Evolutionary conservation across 2,329 filamentous ascomycete species (phyloP), one percentile per base, ranked within the genome.

Genomic region (Fusarium gaditjirri): DNA sequence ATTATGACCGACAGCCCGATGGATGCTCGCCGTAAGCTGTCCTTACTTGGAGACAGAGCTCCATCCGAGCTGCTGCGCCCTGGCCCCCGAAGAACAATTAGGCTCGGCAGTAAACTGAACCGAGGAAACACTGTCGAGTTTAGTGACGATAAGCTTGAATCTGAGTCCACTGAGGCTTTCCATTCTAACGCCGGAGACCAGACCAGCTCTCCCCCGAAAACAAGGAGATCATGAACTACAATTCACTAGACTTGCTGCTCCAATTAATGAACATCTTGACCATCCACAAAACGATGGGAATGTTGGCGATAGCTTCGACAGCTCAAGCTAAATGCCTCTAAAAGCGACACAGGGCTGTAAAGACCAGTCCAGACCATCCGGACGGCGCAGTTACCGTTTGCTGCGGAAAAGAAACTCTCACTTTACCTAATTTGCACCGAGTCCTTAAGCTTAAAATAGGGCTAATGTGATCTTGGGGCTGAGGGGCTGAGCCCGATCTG

Each of bases 391-490:
- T 31, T 38, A 21, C 29, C 12, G 2, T 71, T 10, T 23, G 13
- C 56, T 68, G 42, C 47, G 50, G 43, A 25, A 29, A 3, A 47
- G 25, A 23, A 14, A 17, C 27, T 14, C 31, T 41, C 33, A 39
- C 47, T 55, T 59, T 42, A 38, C 38, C 42, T 44, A 71, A 52
- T 49, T 65, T 25, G 41, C 21, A 13, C 44, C 49, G 39, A 42
- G 23, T 27, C 23, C 61, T 72, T 70, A 72, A 72, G 69, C 58
- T 72, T 70, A 72, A 65, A 70, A 70, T 58, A 72, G 59, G 60
- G 69, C 69, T 61, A 72, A 35, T 25, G 29, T 35, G 60, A 66
- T 55, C 35, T 70, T 41, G n/a, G 49, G 52, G 50, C 42, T 41
- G 69, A 36, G 33, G 65, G 59, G 65, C 69, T 68, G 69, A 63